Base-by-base conservation (phyloP, 306 rosid genomes). In the Canavalia ensiformis region DNA sequence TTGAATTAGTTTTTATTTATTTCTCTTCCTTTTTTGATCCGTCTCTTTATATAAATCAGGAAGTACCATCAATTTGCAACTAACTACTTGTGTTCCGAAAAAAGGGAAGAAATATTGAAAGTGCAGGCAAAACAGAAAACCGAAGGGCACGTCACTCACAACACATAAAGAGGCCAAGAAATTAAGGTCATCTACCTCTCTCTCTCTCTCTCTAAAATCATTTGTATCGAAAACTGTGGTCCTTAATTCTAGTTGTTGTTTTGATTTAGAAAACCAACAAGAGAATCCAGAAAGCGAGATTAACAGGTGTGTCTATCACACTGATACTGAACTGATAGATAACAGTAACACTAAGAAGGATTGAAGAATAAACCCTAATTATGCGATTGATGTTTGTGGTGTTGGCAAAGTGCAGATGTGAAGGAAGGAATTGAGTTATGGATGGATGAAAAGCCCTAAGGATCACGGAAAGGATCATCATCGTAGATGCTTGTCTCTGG, bases 401-500 rank as follows among this genome's bases (percentile, higher is more conserved):
- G 28, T 62, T 30, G 56, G 33, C 33, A 45, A 37, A 64, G n/a
- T 6, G 13, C 28, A 1, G 66, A 45, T 11, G 44, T 6, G 4
- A 63, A 25, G 7, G 45, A 51, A 51, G 8, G 46, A 34, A 25
- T 44, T 45, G 49, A 65, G 12, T 10, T 68, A 44, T 60, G 57
- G 28, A 86, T 89, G 91, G 81, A 90, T 92, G 97, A 92, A 69
- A 89, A 89, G 73, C 71, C 62, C 39, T 35, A 63, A 37, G 3
- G 52, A 39, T 64, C 34, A 51, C 13, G 76, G 34, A 51, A 54
- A 35, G 59, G 86, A 74, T 86, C 70, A 69, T 86, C 70, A 69
- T 56, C 85, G 83, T 93, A 93, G 90, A 93, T 91, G 97, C 97
- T 86, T 85, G 88, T 83, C 91, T 85, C 85, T 34, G 94, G 88